Conservation (phyloP, 306 rosid genomes). For the Lupinus albus region DNA sequence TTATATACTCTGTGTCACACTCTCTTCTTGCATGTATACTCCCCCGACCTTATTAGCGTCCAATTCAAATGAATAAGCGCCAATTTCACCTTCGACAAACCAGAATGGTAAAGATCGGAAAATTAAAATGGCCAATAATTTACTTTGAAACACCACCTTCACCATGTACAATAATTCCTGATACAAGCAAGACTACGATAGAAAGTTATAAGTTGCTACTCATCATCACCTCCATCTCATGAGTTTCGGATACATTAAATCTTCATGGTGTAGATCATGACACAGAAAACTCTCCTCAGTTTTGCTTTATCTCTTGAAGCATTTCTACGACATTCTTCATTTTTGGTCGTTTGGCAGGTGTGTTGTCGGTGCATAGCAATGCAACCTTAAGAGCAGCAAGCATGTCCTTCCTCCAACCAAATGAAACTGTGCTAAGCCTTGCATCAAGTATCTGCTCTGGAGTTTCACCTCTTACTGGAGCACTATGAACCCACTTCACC, state of each 20-base stretch:
- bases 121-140: constrained; percentile 29
- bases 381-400: constrained; percentile 97
- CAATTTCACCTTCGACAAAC: constrained; percentile 44
- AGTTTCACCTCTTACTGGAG: constrained; percentile 89
- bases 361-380: constrained; percentile 85
- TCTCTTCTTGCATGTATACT: constrained; percentile 29
- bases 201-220: constrained; percentile 31
- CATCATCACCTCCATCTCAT: constrained; percentile 33
- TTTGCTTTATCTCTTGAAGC: constrained; percentile 78
- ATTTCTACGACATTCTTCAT: constrained; percentile 96
- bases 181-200: constrained; percentile 42
- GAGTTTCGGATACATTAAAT: constrained; percentile 30
- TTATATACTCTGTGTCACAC: constrained; percentile 22
- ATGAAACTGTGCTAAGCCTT: constrained; percentile 89
- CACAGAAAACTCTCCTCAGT: constrained; percentile 41
- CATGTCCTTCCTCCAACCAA: constrained; percentile 98
- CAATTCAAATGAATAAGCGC: constrained; percentile 34
- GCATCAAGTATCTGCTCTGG: constrained; percentile 97
- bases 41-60: constrained; percentile 29
- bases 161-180: constrained; percentile 17
- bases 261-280: constrained; percentile 22
- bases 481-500: constrained; percentile 97
- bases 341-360: constrained; percentile 94
- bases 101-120: constrained; percentile 33
- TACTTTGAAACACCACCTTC: constrained; percentile 33